Base-by-base conservation (phyloP, 2,329 filamentous ascomycete species). In the Scorias spongiosa region DNA sequence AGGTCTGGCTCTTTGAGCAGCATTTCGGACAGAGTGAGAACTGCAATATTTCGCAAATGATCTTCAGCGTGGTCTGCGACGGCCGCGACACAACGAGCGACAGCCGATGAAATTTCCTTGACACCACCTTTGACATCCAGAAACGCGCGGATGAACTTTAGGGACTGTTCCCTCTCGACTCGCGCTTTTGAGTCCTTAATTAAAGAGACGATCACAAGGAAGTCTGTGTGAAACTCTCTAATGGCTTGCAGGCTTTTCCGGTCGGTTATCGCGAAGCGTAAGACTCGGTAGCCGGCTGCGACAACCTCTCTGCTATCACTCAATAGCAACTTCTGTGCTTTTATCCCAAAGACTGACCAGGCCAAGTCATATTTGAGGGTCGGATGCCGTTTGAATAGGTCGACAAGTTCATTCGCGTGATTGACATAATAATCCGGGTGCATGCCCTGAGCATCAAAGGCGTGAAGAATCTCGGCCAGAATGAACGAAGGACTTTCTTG, bases 131-230 rank as follows among this genome's bases (percentile, higher is more conserved):
- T 95, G 50, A 96, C 86, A 58, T 98, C 91, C 2, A 98, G 69
- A 57, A 98, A 98, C 9, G 88, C 85, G 46, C 91, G 78, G 20
- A 96, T 81, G 60, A 98, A 95, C 61, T 98, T 98, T 55, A 98
- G 69, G 10, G 91, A 91, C 64, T 98, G 91, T 62, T 98, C 91
- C 43, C 93, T 77, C 66, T 98, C 91, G 14, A 98, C 84, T 53
- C 89, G 88, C n/a, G 89, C 85, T 62, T 95, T 96, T 57, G 84
- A 82, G 61, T 96, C 91, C 60, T 96, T 96, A 51, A 93, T 86
- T 29, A 98, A 69, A 1, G 91, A 96, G 55, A 89, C 71, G 34
- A 94, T 86, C 26, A 95, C 88, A 15, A 96, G 70, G 54, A 86
- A 89, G 60, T 98, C 93, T 0, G 87, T 96, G 52, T 95, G 88